A percentile compares a stretch with the other conserved stretches of the same genome.
phyloP scores from a whole-genome alignment of 139 green algal species.

The Chlorella sp. region DNA sequence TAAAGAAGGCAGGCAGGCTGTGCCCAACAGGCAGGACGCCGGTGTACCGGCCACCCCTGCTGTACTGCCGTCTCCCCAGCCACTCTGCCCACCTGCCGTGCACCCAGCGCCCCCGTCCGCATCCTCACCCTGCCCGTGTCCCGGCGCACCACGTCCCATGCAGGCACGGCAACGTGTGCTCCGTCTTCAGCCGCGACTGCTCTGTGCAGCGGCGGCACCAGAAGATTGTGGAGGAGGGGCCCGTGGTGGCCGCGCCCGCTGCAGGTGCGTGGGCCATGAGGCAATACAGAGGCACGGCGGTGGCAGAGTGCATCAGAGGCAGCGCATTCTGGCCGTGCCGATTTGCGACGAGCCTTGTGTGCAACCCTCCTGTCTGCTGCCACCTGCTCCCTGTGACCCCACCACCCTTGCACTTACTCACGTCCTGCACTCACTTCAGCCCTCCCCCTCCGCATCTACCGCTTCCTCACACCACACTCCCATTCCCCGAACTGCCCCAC shows the following conservation, averaged over 20 bases:
- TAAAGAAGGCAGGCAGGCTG: neutral
- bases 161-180: slow-evolving; percentile 85
- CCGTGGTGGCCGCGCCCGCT: slow-evolving; percentile 73
- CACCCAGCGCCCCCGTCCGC: neutral
- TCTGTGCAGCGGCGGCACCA: slow-evolving; percentile 96
- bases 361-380: no score
- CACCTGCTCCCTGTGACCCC: no score
- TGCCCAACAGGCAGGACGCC: neutral
- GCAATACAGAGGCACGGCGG: no score
- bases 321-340: neutral
- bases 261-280: neutral
- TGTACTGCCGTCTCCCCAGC: neutral
- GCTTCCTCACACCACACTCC: neutral
- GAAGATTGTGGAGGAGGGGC: slow-evolving; percentile 98
- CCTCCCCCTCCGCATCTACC: no score
- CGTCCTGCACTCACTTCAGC: no score
- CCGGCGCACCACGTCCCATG: slow-evolving; percentile 7
- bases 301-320: no score
- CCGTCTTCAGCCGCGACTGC: slow-evolving; percentile 94
- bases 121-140: neutral
- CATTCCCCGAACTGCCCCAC: neutral
- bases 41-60: neutral
- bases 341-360: no score
- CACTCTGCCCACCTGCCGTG: neutral
- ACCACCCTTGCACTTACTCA: no score